Evolutionary conservation across 2,329 filamentous ascomycete species (phyloP).

Genomic region (Clarireedia paspali): DNA sequence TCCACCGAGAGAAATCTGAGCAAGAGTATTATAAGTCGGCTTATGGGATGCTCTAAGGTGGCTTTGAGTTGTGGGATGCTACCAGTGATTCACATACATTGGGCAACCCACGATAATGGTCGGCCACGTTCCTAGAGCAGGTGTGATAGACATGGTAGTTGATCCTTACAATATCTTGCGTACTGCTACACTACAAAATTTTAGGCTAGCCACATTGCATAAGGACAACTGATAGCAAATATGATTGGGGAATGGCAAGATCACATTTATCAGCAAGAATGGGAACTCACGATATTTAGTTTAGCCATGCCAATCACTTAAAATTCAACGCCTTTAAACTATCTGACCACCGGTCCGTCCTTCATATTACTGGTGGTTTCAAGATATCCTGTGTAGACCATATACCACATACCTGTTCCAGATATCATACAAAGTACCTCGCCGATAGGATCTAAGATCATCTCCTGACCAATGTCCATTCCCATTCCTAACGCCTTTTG

Average conservation of each 20-base stretch:
- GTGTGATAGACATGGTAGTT: too few species aligned
- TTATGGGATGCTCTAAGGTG: too few species aligned
- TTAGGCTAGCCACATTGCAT: too few species aligned
- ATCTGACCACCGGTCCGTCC: background rate
- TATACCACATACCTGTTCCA: background rate
- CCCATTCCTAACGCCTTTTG: background rate
- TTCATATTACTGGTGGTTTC: background rate
- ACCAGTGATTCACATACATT: too few species aligned
- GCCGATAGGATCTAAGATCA: background rate
- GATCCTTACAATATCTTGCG: too few species aligned
- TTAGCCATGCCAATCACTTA: background rate
- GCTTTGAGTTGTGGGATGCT: too few species aligned
- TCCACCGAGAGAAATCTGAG: too few species aligned
- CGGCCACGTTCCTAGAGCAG: too few species aligned
- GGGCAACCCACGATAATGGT: too few species aligned
- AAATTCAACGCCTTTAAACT: background rate
- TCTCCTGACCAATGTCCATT: background rate
- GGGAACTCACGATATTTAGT: background rate
- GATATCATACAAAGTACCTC: slow-evolving; percentile 2
- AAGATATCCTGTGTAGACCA: background rate
- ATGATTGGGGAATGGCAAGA: background rate
- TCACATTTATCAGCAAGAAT: background rate
- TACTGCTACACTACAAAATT: too few species aligned
- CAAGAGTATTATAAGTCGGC: too few species aligned
- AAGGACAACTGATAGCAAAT: too few species aligned